These are phyloP conservation scores for Dothiorella sarmentorum DNA, from an alignment of 2,329 filamentous ascomycete species.

Conservation along the genomic window DNA sequence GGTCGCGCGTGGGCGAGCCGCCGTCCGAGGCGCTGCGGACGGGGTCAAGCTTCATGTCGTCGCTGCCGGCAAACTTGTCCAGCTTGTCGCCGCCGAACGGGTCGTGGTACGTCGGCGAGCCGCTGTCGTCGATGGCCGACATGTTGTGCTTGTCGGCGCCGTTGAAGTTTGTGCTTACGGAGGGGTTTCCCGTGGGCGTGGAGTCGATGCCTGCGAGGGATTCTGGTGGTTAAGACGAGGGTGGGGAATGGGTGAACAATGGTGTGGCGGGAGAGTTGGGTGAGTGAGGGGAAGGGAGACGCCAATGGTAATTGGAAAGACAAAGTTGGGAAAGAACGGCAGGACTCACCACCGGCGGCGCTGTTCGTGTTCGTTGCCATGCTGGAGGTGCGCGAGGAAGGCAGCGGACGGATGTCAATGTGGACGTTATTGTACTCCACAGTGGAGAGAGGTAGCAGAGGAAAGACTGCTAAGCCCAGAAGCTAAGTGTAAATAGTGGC, in stretches of 20 bases:
- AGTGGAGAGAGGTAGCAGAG: background rate
- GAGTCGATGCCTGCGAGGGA: constrained; percentile 22
- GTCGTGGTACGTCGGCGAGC: constrained; percentile 26
- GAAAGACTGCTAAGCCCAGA: background rate
- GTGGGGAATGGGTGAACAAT: background rate
- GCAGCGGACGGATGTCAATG: constrained; percentile 17
- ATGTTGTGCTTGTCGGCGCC: background rate
- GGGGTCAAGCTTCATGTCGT: constrained; percentile 25
- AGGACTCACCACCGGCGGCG: constrained; percentile 4
- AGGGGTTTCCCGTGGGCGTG: constrained; percentile 23
- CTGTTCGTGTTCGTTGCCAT: constrained; percentile 13
- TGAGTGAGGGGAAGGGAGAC: background rate
- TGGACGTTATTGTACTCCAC: constrained; percentile 19
- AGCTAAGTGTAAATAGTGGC: background rate
- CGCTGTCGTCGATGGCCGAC: constrained; percentile 18
- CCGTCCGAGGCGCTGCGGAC: background rate
- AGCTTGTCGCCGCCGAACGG: constrained; percentile 28
- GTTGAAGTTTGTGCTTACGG: background rate
- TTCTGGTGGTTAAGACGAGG: background rate
- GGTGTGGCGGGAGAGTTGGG: background rate
- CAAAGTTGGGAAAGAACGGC: background rate
- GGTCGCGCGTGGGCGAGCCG: constrained; percentile 24
- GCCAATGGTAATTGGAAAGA: too few species aligned
- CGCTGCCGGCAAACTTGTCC: constrained; percentile 23
- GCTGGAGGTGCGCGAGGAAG: background rate